A percentile compares a stretch with the other conserved stretches of the same genome.
phyloP scores from a whole-genome alignment of 2,329 filamentous ascomycete genomes.

The Xylaria arbuscula region DNA sequence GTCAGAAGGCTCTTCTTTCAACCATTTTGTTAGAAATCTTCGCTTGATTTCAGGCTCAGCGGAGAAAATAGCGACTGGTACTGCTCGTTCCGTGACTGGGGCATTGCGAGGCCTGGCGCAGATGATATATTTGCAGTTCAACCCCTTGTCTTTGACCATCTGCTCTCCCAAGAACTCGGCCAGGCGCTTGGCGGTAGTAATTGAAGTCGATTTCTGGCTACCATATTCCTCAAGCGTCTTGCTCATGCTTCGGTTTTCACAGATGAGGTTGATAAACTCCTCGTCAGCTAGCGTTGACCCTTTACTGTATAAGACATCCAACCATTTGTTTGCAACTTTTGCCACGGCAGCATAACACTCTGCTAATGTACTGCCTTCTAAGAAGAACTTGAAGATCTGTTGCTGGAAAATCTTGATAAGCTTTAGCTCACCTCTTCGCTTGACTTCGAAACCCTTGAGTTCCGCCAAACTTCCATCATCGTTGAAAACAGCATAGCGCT shows the following conservation, averaged over 20 bases:
- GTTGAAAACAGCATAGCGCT: slow-evolving; percentile 98
- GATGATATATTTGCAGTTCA: slow-evolving; percentile 99
- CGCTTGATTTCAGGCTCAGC: slow-evolving; percentile 89
- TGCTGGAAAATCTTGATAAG: slow-evolving; percentile 99
- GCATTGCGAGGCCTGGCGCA: slow-evolving; percentile 86
- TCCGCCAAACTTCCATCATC: slow-evolving; percentile 95
- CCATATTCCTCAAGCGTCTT: slow-evolving; percentile 98
- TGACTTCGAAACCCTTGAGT: slow-evolving; percentile 96
- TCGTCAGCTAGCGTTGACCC: slow-evolving; percentile 93
- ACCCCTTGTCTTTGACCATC: slow-evolving; percentile 98
- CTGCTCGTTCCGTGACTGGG: slow-evolving; percentile 91
- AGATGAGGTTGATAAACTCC: slow-evolving; percentile 99
- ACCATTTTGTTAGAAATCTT: slow-evolving; percentile 91
- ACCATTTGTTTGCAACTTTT: slow-evolving; percentile 94
- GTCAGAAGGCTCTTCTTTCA: slow-evolving; percentile 90
- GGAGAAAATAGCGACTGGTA: slow-evolving; percentile 97
- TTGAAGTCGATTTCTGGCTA: slow-evolving; percentile 96
- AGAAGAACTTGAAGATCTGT: slow-evolving; percentile 99
- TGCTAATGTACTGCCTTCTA: slow-evolving; percentile 86
- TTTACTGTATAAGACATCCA: slow-evolving; percentile 91
- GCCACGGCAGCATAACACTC: slow-evolving; percentile 94
- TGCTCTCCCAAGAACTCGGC: slow-evolving; percentile 97
- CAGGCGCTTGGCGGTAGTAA: slow-evolving; percentile 93
- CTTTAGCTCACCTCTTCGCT: slow-evolving; percentile 96
- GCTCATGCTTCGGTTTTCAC: slow-evolving; percentile 97